Base-by-base conservation (phyloP, 306 rosid genomes). In the Pyrus communis region DNA sequence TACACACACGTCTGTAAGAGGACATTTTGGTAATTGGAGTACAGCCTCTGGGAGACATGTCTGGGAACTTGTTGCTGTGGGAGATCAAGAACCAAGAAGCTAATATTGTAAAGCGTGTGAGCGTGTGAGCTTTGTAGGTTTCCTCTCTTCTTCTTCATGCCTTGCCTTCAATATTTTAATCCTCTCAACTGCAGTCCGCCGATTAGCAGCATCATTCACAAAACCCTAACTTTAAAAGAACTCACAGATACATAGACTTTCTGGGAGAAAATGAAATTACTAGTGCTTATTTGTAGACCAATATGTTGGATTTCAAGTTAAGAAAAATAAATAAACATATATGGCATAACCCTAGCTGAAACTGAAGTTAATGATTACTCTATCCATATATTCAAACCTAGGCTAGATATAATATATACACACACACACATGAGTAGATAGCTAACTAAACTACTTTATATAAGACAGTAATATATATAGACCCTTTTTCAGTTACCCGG, bases 41-140 rank as follows among this genome's bases (percentile, higher is more conserved):
- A 11, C 0, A 70, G 33, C 23, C 45, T 7, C 9, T n/a, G 67
- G 80, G 54, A 49, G 73, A 77, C 76, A 75, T 25, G 73, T 82
- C 89, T 87, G 46, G 89, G 91, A 87, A 87, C 84, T 89, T 87
- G 89, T 75, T 81, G 86, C 84, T 6, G 77, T 68, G 54, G 79
- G 66, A 83, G 72, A 76, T 70, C 74, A 57, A 73, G 62, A 82
- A 82, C 86, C 84, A 77, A 83, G 76, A 82, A 40, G 38, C 60
- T 55, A 45, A 38, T 77, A 80, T 77, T 68, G 65, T 69, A 2
- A 71, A 75, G 75, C 51, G 74, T 21, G 23, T 43, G 46, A 43
- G 55, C 55, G 55, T 49, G 55, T 59, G 64, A 59, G 64, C 31
- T 22, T 59, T 59, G 64, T 59, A 23, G 64, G 64, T 46, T 15